Evolutionary conservation across 805 yeast species (phyloP).

Genomic region (Barnettozyma pratensis): DNA sequence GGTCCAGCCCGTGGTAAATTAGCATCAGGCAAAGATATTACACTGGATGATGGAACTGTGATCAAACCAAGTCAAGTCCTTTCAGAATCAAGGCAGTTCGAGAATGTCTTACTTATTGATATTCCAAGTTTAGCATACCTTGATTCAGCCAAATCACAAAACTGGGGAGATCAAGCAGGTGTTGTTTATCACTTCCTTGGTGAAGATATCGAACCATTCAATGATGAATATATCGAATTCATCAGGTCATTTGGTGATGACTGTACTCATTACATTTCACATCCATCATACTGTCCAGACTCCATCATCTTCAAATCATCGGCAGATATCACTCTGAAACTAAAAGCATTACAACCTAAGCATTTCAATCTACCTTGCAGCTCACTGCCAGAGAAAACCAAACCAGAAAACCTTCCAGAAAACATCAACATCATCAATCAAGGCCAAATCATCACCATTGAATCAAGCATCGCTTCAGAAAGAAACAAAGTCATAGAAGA

Average conservation of each 20-base stretch:
- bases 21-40: conserved; percentile 54
- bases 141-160: conserved; percentile 25
- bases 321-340: conserved; percentile 47
- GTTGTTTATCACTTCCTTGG: conserved; percentile 76
- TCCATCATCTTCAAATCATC: conserved; percentile 53
- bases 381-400: conserved; percentile 21
- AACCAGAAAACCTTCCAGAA: conserved; percentile 25
- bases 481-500: conserved; percentile 13
- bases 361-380: conserved; percentile 35
- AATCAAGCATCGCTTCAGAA: conserved; percentile 12
- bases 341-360: conserved; percentile 46
- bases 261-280: conserved; percentile 67
- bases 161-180: conserved; percentile 34
- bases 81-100: conserved; percentile 52
- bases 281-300: conserved; percentile 58
- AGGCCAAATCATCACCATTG: conserved; percentile 19
- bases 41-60: conserved; percentile 50
- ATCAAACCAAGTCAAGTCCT: conserved; percentile 70
- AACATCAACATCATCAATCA: conserved; percentile 16
- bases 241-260: conserved; percentile 47
- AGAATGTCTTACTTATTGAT: conserved; percentile 65
- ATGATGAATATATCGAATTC: conserved; percentile 41
- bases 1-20: conserved; percentile 56
- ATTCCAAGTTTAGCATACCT: conserved; percentile 54
- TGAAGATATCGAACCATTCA: conserved; percentile 45